A percentile compares a stretch with the other conserved stretches of the same genome.
phyloP scores from a whole-genome alignment of 371 early-diverging fungal species.

The Mortierella sp. region DNA sequence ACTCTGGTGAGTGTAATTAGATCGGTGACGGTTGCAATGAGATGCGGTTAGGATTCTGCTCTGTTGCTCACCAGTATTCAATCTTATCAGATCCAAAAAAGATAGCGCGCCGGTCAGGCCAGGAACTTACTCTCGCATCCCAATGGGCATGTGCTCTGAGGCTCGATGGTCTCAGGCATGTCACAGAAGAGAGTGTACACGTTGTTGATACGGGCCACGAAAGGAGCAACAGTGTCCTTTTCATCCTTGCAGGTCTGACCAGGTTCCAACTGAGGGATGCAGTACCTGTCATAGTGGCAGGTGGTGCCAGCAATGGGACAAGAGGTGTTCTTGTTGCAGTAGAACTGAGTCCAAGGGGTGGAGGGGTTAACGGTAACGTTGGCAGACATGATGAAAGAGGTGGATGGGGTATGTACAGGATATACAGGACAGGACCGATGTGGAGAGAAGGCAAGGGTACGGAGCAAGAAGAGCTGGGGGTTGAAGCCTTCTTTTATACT shows the following conservation, averaged over 20 bases:
- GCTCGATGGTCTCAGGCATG: constrained; percentile 22
- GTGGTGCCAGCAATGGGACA: constrained; percentile 16
- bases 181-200: constrained; percentile 46
- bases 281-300: constrained; percentile 45
- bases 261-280: constrained; percentile 26
- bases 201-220: constrained; percentile 50
- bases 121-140: constrained; percentile 47
- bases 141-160: constrained; percentile 42
- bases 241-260: constrained; percentile 38
- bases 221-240: constrained; percentile 38
- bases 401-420: background rate
- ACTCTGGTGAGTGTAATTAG: no score
- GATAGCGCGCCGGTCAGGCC: no score
- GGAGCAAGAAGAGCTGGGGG: background rate
- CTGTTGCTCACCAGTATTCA: background rate
- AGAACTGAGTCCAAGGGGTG: constrained; percentile 46
- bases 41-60: background rate
- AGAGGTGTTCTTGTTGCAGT: constrained; percentile 15
- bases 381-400: constrained; percentile 24
- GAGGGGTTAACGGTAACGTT: constrained; percentile 9
- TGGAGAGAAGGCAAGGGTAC: background rate
- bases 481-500: background rate
- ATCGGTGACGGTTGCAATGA: no score
- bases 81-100: background rate
- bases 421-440: background rate